Conservation (phyloP, 768 basidiomycete genomes). For the Paxillus involutus region DNA sequence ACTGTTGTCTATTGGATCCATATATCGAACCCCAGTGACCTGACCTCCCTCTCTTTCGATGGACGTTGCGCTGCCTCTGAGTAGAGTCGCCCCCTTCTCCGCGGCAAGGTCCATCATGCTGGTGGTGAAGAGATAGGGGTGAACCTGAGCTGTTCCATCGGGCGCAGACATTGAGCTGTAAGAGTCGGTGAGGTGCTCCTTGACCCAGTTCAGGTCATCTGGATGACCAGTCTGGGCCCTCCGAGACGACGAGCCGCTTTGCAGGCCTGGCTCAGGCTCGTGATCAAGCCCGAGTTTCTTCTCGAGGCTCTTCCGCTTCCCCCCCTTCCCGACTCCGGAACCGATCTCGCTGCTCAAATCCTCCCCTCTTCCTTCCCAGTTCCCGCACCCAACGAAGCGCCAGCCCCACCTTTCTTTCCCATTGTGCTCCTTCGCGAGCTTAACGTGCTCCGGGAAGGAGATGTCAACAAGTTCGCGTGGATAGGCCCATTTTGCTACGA, state of each 20-base stretch:
- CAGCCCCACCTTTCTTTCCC: slow-evolving; percentile 82
- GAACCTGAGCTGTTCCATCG: slow-evolving; percentile 69
- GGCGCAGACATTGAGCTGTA: slow-evolving; percentile 57
- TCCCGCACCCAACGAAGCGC: slow-evolving; percentile 70
- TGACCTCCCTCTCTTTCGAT: slow-evolving; percentile 42
- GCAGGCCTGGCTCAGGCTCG: slow-evolving; percentile 17
- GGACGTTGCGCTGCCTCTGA: slow-evolving; percentile 45
- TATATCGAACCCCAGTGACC: slow-evolving; percentile 50
- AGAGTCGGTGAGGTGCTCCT: slow-evolving; percentile 54
- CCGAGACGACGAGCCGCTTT: slow-evolving; percentile 14
- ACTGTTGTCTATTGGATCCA: slow-evolving; percentile 19
- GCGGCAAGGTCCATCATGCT: slow-evolving; percentile 68
- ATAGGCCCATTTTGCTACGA: slow-evolving; percentile 86
- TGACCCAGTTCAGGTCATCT: slow-evolving; percentile 53
- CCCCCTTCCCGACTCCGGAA: slow-evolving; percentile 29
- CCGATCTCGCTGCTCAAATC: slow-evolving; percentile 13
- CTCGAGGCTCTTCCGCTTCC: slow-evolving; percentile 47
- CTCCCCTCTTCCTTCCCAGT: slow-evolving; percentile 68
- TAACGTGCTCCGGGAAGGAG: slow-evolving; percentile 67
- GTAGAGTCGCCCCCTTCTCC: slow-evolving; percentile 49
- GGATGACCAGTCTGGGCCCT: slow-evolving; percentile 41
- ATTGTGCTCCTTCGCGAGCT: slow-evolving; percentile 65
- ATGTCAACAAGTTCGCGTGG: slow-evolving; percentile 66
- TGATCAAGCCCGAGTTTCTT: slow-evolving; percentile 50
- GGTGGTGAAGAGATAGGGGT: slow-evolving; percentile 72